These are phyloP conservation scores for Xylaria arbuscula DNA, from an alignment of 2,329 filamentous ascomycete species.

Conservation along the genomic window DNA sequence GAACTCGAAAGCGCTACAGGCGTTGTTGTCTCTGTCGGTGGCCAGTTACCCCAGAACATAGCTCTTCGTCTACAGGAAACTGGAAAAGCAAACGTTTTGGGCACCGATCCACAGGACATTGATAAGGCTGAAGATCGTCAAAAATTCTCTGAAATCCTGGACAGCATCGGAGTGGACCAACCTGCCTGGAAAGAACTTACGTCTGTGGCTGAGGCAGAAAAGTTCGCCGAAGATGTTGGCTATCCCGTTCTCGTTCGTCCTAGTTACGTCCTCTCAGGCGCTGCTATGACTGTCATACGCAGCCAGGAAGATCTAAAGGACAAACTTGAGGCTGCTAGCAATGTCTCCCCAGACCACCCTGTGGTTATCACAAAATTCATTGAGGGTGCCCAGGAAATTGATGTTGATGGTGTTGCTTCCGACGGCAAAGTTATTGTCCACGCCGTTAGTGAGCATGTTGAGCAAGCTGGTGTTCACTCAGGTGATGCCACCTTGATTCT, in stretches of 20 bases:
- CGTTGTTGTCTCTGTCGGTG: conserved; percentile 94
- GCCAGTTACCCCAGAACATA: conserved; percentile 97
- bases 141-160: conserved; percentile 97
- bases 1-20: conserved; percentile 87
- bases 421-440: conserved; percentile 89
- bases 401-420: conserved; percentile 92
- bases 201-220: conserved; percentile 86
- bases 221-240: conserved; percentile 84
- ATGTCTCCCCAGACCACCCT: conserved; percentile 94
- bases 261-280: conserved; percentile 94
- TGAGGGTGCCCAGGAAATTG: conserved; percentile 94
- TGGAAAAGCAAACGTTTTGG: conserved; percentile 89
- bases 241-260: conserved; percentile 97
- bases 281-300: conserved; percentile 97
- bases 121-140: conserved; percentile 98
- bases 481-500: conserved; percentile 96
- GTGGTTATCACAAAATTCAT: conserved; percentile 99
- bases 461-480: conserved; percentile 97
- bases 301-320: conserved; percentile 90
- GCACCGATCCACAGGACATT: conserved; percentile 92
- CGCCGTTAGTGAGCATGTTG: conserved; percentile 94
- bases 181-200: conserved; percentile 98
- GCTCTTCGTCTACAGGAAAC: conserved; percentile 92
- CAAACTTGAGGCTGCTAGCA: conserved; percentile 89
- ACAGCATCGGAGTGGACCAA: conserved; percentile 96